Conservation (phyloP, 2,329 filamentous ascomycete genomes). For the Xylaria sp. region DNA sequence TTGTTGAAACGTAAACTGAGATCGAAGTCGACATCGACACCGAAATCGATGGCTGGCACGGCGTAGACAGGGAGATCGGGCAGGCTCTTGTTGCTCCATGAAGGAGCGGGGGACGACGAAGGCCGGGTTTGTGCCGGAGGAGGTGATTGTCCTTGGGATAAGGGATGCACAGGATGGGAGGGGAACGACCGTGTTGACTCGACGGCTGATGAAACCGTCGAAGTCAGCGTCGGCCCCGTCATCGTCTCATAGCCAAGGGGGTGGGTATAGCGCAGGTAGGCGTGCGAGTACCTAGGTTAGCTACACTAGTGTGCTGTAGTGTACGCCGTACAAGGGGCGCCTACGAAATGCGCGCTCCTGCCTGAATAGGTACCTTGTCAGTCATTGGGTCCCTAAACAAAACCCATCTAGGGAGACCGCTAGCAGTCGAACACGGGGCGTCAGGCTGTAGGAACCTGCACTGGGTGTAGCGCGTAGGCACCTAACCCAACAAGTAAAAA, state of each 20-base stretch:
- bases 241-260: conserved; percentile 55
- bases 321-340: background rate
- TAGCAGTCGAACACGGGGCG: conserved; percentile 6
- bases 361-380: background rate
- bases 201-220: conserved; percentile 55
- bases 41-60: conserved; percentile 64
- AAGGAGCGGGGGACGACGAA: conserved; percentile 36
- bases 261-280: conserved; percentile 19
- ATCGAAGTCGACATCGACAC: conserved; percentile 37
- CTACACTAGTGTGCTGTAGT: conserved; percentile 2
- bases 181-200: conserved; percentile 53
- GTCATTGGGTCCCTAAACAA: conserved; percentile 19
- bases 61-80: conserved; percentile 60
- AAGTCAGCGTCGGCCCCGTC: conserved; percentile 56
- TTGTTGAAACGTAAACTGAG: conserved; percentile 56
- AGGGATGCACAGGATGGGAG: conserved; percentile 49
- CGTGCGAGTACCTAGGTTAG: conserved; percentile 1
- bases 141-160: conserved; percentile 33
- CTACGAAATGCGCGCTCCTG: conserved; percentile 15
- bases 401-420: conserved; percentile 3
- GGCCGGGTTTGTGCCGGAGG: conserved; percentile 33
- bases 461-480: background rate
- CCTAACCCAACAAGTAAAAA: background rate
- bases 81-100: conserved; percentile 50
- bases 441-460: background rate